A percentile compares a stretch with the other conserved stretches of the same genome.
These are phyloP conservation scores for Kodamaea fungicola DNA, from an alignment of 1,139 yeast genomes.

Conservation along the genomic window DNA sequence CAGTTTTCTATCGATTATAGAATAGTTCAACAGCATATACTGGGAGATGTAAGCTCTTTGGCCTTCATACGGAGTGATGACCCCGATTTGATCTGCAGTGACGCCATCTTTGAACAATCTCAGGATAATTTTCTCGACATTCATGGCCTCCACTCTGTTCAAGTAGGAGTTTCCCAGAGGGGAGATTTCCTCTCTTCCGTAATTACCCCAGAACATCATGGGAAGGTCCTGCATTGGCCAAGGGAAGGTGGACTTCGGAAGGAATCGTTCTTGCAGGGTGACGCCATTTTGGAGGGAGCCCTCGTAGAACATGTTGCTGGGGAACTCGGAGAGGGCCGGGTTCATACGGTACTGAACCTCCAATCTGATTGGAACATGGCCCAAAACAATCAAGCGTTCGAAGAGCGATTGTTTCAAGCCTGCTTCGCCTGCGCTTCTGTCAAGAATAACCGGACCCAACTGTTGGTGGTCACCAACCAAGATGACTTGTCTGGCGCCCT, in stretches of 20 bases:
- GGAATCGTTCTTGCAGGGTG: slow-evolving; percentile 64
- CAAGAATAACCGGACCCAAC: slow-evolving; percentile 85
- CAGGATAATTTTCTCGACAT: slow-evolving; percentile 77
- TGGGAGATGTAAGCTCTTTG: slow-evolving; percentile 82
- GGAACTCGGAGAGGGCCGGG: slow-evolving; percentile 81
- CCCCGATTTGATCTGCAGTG: slow-evolving; percentile 79
- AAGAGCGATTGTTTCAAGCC: slow-evolving; percentile 83
- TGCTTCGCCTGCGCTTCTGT: slow-evolving; percentile 77
- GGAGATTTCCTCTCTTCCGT: slow-evolving; percentile 86
- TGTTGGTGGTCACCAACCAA: slow-evolving; percentile 96
- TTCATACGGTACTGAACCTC: slow-evolving; percentile 97
- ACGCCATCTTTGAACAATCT: slow-evolving; percentile 78
- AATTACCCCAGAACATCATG: slow-evolving; percentile 94
- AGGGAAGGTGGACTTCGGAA: slow-evolving; percentile 62
- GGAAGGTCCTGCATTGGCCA: slow-evolving; percentile 86
- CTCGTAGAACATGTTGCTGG: slow-evolving; percentile 90
- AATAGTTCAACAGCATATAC: slow-evolving; percentile 72
- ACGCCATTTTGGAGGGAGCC: slow-evolving; percentile 93
- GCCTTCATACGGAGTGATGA: slow-evolving; percentile 93
- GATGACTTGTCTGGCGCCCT: slow-evolving; percentile 85
- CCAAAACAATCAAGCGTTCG: slow-evolving; percentile 80
- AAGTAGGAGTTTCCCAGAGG: slow-evolving; percentile 80
- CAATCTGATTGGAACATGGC: slow-evolving; percentile 79
- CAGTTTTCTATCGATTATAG: slow-evolving; percentile 55
- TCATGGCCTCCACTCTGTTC: slow-evolving; percentile 89